These are phyloP conservation scores for Hamigera avellanea DNA, from an alignment of 495 filamentous ascomycete genomes.

Conservation along the genomic window DNA sequence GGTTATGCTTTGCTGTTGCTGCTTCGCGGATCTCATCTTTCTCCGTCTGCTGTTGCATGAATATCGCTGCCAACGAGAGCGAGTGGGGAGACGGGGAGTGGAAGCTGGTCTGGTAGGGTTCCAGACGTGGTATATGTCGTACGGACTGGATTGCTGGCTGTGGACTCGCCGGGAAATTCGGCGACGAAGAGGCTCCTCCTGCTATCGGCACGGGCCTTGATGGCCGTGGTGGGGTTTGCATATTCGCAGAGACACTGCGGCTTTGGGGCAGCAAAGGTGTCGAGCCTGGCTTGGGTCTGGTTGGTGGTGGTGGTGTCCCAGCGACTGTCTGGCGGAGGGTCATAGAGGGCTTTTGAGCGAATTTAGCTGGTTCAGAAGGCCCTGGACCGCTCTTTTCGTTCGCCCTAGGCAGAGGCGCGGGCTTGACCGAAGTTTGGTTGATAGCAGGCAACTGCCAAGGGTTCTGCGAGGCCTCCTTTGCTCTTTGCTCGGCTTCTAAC, in stretches of 20 bases:
- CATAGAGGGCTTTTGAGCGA: slow-evolving; percentile 38
- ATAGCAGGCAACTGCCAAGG: slow-evolving; percentile 59
- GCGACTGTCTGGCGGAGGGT: slow-evolving; percentile 54
- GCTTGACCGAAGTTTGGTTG: slow-evolving; percentile 8
- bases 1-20: slow-evolving; percentile 63
- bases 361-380: slow-evolving; percentile 12
- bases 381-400: slow-evolving; percentile 8
- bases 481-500: slow-evolving; percentile 33
- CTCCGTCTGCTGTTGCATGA: slow-evolving; percentile 73
- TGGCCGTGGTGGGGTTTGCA: slow-evolving; percentile 9
- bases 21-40: slow-evolving; percentile 75
- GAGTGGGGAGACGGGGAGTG: slow-evolving; percentile 42
- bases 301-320: slow-evolving; percentile 29
- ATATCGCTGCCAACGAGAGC: slow-evolving; percentile 75
- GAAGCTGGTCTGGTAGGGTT: slow-evolving; percentile 27
- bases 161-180: slow-evolving; percentile 12
- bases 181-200: slow-evolving; percentile 7
- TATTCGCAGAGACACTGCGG: slow-evolving; percentile 18
- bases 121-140: slow-evolving; percentile 30
- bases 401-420: slow-evolving; percentile 12
- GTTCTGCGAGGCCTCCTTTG: slow-evolving; percentile 37
- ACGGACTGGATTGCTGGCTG: slow-evolving; percentile 36
- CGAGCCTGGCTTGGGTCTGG: slow-evolving; percentile 11
- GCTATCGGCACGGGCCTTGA: slow-evolving; percentile 9
- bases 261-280: slow-evolving; percentile 12